These are phyloP conservation scores for Emydomyces testavorans DNA, from an alignment of 2,329 filamentous ascomycete genomes.

Conservation along the genomic window DNA sequence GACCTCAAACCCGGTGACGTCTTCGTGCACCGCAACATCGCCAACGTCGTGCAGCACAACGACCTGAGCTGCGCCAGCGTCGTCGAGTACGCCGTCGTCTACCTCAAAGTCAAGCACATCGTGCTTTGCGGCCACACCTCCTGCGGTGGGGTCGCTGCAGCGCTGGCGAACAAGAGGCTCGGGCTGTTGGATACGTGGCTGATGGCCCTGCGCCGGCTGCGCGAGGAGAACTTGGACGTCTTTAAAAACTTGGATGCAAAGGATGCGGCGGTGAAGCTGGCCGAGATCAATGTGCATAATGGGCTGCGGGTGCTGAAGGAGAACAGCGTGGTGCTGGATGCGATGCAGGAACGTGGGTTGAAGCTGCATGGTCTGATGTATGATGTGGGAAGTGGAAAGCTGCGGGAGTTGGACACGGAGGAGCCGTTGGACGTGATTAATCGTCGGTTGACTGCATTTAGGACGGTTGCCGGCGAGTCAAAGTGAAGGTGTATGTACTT, in stretches of 20 bases:
- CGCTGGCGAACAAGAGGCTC: constrained; percentile 45
- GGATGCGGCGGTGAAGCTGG: constrained; percentile 49
- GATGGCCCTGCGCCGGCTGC: constrained; percentile 44
- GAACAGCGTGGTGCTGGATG: constrained; percentile 58
- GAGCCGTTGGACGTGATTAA: constrained; percentile 33
- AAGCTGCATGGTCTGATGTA: constrained; percentile 69
- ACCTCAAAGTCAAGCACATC: constrained; percentile 56
- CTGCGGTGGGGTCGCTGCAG: constrained; percentile 49
- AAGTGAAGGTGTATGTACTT: background rate
- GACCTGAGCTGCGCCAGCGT: constrained; percentile 66
- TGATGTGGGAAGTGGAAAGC: constrained; percentile 48
- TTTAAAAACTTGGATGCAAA: constrained; percentile 39
- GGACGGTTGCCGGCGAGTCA: constrained; percentile 19
- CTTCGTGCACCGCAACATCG: constrained; percentile 84
- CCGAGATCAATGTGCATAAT: constrained; percentile 63
- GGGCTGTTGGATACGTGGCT: constrained; percentile 53
- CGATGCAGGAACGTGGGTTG: constrained; percentile 57
- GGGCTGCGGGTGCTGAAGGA: constrained; percentile 57
- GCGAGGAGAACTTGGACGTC: constrained; percentile 42
- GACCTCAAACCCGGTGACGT: constrained; percentile 71
- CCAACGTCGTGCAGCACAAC: constrained; percentile 63
- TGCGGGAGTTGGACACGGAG: constrained; percentile 42
- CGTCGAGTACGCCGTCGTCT: constrained; percentile 64
- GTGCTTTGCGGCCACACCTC: constrained; percentile 51
- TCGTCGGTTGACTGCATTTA: constrained; percentile 33